Percentiles rank a stretch among this genome's conserved stretches.
These are phyloP conservation scores for Magnusiomyces suaveolens DNA, from an alignment of 1,139 yeast genomes.

Conservation along the genomic window DNA sequence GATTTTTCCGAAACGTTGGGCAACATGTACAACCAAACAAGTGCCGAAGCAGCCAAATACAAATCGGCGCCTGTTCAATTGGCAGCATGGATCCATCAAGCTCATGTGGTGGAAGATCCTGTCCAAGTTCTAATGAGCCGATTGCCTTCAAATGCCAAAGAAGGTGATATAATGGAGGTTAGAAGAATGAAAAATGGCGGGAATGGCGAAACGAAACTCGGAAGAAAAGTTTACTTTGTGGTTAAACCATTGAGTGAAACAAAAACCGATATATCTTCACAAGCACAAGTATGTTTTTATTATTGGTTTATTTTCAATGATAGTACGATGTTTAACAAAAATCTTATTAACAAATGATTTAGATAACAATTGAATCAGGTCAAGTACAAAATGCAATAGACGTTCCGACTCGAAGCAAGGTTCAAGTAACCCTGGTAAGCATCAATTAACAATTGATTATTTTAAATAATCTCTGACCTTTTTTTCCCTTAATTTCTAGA, in stretches of 20 bases:
- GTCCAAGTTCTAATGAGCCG: constrained; percentile 52
- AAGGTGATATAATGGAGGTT: constrained; percentile 71
- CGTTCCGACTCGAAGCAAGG: constrained; percentile 56
- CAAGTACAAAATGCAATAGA: constrained; percentile 55
- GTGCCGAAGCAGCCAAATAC: neutral
- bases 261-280: constrained; percentile 25
- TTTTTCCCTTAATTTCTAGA: neutral
- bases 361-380: constrained; percentile 53
- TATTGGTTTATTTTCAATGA: neutral
- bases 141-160: constrained; percentile 46
- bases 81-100: constrained; percentile 69
- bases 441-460: neutral
- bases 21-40: neutral
- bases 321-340: neutral
- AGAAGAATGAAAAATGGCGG: constrained; percentile 31
- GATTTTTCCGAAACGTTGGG: neutral
- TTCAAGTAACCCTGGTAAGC: constrained; percentile 44
- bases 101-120: constrained; percentile 47
- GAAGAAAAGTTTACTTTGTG: constrained; percentile 37
- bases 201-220: constrained; percentile 2
- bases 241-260: constrained; percentile 35
- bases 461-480: neutral
- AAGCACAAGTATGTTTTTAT: constrained; percentile 23
- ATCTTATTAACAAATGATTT: constrained; percentile 17
- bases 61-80: constrained; percentile 21